Evolutionary conservation across 306 rosid genomes (phyloP).

Genomic region (Benincasa hispida): DNA sequence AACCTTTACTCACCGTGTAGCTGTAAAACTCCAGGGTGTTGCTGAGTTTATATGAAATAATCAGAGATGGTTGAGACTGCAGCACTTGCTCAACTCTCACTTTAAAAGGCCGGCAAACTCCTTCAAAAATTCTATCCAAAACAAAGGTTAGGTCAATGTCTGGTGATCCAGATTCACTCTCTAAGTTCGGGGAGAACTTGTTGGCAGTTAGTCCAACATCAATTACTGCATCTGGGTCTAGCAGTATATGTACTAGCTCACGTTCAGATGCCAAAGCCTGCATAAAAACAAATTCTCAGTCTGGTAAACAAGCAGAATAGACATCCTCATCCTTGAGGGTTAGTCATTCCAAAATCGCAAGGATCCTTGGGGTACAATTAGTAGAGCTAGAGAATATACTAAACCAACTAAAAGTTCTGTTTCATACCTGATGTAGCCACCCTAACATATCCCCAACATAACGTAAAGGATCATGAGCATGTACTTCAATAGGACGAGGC

Average conservation of each 20-base stretch:
- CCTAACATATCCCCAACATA: slow-evolving; percentile 96
- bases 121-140: slow-evolving; percentile 95
- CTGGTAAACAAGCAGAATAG: neutral
- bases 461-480: slow-evolving; percentile 94
- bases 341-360: neutral
- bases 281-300: slow-evolving; percentile 10
- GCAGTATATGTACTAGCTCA: slow-evolving; percentile 65
- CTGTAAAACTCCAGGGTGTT: slow-evolving; percentile 86
- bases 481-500: slow-evolving; percentile 99
- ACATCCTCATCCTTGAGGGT: neutral
- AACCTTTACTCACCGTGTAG: slow-evolving; percentile 63
- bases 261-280: slow-evolving; percentile 99
- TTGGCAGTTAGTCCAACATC: slow-evolving; percentile 47
- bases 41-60: slow-evolving; percentile 79
- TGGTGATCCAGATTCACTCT: slow-evolving; percentile 39
- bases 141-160: slow-evolving; percentile 79
- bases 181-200: slow-evolving; percentile 37
- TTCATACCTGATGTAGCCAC: slow-evolving; percentile 84
- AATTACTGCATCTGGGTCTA: slow-evolving; percentile 65
- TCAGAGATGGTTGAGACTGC: slow-evolving; percentile 88
- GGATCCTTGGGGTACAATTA: neutral
- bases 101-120: slow-evolving; percentile 98
- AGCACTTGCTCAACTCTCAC: slow-evolving; percentile 96
- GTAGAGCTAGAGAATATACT: slow-evolving; percentile 13
- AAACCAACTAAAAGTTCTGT: slow-evolving; percentile 12